Conservation (phyloP, 1,284 basidiomycete genomes). For the Pseudozyma pruni region DNA sequence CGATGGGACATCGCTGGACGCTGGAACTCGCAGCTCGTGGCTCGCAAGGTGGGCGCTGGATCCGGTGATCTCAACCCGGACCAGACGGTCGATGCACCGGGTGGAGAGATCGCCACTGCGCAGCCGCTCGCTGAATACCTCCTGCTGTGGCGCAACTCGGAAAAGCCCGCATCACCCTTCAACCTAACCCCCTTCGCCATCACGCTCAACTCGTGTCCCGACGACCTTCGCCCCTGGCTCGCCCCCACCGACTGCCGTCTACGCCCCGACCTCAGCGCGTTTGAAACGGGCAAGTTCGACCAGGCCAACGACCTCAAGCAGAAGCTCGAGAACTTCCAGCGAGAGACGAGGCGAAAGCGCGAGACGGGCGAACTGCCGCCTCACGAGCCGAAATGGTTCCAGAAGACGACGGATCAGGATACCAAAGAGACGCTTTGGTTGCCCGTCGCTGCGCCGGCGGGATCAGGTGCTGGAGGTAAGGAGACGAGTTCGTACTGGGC, state of each 20-base stretch:
- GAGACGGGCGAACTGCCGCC: constrained; percentile 79
- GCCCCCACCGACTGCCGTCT: constrained; percentile 93
- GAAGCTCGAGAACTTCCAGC: constrained; percentile 87
- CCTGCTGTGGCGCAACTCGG: constrained; percentile 90
- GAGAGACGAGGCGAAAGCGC: constrained; percentile 78
- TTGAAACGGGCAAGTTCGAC: constrained; percentile 90
- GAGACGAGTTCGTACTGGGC: constrained; percentile 57
- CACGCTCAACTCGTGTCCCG: constrained; percentile 84
- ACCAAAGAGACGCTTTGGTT: constrained; percentile 61
- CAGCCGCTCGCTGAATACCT: constrained; percentile 75
- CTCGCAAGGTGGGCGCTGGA: constrained; percentile 76
- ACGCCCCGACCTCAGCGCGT: constrained; percentile 93
- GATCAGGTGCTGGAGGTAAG: constrained; percentile 7
- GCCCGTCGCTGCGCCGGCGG: constrained; percentile 25
- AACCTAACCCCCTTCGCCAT: constrained; percentile 97
- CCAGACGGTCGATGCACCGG: constrained; percentile 57
- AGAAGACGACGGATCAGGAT: constrained; percentile 52
- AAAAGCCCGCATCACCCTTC: constrained; percentile 71
- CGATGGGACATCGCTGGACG: constrained; percentile 92
- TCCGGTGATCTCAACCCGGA: constrained; percentile 81
- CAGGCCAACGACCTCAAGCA: constrained; percentile 87
- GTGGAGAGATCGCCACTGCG: constrained; percentile 67
- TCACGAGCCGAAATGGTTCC: constrained; percentile 77
- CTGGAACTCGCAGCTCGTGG: constrained; percentile 95
- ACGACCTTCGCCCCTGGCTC: constrained; percentile 77